Conservation (phyloP, 805 yeast genomes). For the Metschnikowia lachancei region DNA sequence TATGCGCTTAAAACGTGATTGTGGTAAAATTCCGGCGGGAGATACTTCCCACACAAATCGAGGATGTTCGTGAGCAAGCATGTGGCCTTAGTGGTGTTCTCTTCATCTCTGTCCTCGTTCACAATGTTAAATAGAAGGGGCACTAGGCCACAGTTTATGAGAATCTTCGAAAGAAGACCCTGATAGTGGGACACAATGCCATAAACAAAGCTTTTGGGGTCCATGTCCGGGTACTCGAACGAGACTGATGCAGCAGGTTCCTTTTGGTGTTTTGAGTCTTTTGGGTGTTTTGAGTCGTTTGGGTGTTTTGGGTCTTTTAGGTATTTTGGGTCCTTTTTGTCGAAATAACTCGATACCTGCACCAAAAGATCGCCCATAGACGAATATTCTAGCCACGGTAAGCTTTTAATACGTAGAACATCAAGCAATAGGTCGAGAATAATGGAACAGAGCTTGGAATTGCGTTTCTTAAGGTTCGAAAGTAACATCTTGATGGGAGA, state of each 20-base stretch:
- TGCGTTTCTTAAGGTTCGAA: constrained; percentile 58
- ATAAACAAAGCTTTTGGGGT: constrained; percentile 40
- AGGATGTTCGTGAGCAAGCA: constrained; percentile 61
- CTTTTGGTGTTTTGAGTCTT: too few species aligned
- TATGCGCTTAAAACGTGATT: constrained; percentile 14
- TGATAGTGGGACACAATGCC: constrained; percentile 59
- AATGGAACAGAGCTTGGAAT: constrained; percentile 54
- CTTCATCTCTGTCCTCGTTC: constrained; percentile 43
- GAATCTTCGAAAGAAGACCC: constrained; percentile 54
- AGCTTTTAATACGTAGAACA: constrained; percentile 55
- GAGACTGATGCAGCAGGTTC: not conserved
- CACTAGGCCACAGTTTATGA: constrained; percentile 55
- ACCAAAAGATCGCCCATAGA: constrained; percentile 15
- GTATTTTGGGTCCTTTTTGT: not conserved
- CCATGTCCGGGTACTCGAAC: constrained; percentile 17
- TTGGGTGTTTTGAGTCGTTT: too few species aligned
- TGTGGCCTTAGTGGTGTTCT: constrained; percentile 56
- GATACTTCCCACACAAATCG: constrained; percentile 48
- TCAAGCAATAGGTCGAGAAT: constrained; percentile 72
- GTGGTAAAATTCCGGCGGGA: constrained; percentile 48
- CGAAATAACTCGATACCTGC: constrained; percentile 14
- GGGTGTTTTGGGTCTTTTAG: too few species aligned
- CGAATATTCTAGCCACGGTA: constrained; percentile 47
- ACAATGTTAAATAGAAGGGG: constrained; percentile 45
- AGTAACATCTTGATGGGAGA: constrained; percentile 56